Base-by-base conservation (phyloP, 2,329 filamentous ascomycete genomes). In the Exophiala lecanii-corni region DNA sequence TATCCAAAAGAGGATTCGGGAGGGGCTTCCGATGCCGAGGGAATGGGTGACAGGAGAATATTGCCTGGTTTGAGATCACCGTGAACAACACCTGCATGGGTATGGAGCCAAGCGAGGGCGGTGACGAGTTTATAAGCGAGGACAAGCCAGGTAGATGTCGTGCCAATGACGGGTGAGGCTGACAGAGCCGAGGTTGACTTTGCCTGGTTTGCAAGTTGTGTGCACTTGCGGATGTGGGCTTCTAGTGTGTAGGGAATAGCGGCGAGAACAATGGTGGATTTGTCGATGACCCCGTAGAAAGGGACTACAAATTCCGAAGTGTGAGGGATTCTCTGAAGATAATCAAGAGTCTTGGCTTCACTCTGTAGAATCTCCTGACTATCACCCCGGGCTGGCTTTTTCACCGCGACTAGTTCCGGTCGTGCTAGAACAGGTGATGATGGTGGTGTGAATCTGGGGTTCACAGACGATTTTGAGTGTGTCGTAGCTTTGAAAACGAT, bases 1-100 rank as follows among this genome's bases (percentile, higher is more conserved):
- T 59, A 69, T 0, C 59, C 57, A 25, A 70, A 66, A 4, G 40
- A 49, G 9, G 36, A 41, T 5, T 36, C 37, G 10, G 28, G 30
- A 13, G 10, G 30, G 30, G 7, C 16, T 6, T 9, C 6, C 7
- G 7, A 4, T 17, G 33, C 12, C 4, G 33, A 19, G 15, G 19
- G 20, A 7, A 36, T 44, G 9, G 56, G 52, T 3, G 56, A 58
- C 2, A 73, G 57, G 1, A 72, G 58, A 19, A 72, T 57, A 30
- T 72, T 73, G 34, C 65, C 62, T 4, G 67, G 68, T 47, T 73
- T 73, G 54, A 73, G 65, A 55, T 72, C 69, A 1, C 68, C 69
- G 49, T 74, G 71, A 2, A 72, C 61, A 3, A 73, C 59, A 3
- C 61, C 59, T 2, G 62, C 58, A 2, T 51, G 48, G 23, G 55